Conservation (phyloP, 768 basidiomycete genomes). For the Sporobolomyces pararoseus region DNA sequence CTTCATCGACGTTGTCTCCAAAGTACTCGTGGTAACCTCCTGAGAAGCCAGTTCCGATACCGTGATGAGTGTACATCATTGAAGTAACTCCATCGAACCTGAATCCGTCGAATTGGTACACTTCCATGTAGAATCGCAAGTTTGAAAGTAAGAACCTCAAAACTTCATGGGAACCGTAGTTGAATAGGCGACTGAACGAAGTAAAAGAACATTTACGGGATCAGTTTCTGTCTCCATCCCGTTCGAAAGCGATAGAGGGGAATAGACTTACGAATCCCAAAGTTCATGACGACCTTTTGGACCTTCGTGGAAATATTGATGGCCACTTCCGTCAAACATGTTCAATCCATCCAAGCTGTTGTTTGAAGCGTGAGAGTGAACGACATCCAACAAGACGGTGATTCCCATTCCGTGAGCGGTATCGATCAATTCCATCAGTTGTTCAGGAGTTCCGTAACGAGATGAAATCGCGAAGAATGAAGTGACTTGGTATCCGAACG, state of each 20-base stretch:
- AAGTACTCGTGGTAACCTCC: constrained; percentile 99
- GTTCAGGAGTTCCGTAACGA: constrained; percentile 88
- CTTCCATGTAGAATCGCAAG: constrained; percentile 89
- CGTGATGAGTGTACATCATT: constrained; percentile 99
- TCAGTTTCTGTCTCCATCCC: no score
- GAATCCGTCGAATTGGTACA: constrained; percentile 95
- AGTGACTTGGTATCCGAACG: constrained; percentile 97
- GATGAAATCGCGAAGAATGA: constrained; percentile 96
- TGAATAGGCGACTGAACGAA: constrained; percentile 70
- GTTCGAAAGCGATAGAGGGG: no score
- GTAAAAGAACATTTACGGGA: no score
- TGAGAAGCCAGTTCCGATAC: constrained; percentile 94
- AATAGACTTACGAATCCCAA: constrained; percentile 67
- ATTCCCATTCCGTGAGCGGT: constrained; percentile 90
- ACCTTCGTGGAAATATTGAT: constrained; percentile 95
- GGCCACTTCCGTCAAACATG: constrained; percentile 93
- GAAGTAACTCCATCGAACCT: constrained; percentile 98
- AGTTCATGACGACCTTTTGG: constrained; percentile 84
- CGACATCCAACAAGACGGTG: constrained; percentile 88
- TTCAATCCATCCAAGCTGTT: constrained; percentile 95
- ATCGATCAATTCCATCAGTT: constrained; percentile 90
- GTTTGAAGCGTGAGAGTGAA: constrained; percentile 97
- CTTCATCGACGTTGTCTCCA: constrained; percentile 73
- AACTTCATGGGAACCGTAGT: constrained; percentile 92
- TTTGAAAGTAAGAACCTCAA: constrained; percentile 92